phyloP scores from a whole-genome alignment of 192 early-diverging fungal species.

The Pecoramyces ruminantium region DNA sequence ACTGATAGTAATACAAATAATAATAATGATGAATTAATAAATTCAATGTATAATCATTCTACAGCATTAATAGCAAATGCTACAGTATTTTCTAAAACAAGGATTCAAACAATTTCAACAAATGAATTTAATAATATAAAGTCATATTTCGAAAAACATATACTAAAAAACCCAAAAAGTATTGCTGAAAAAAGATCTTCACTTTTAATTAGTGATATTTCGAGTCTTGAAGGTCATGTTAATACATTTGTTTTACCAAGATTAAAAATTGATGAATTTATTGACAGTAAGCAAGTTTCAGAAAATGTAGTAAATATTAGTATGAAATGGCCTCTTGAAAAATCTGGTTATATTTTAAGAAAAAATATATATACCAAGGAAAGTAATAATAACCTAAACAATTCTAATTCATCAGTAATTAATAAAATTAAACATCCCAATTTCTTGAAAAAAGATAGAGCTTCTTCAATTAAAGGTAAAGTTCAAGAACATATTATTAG shows the following conservation, averaged over 20 bases:
- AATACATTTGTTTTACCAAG: background rate
- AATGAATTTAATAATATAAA: background rate
- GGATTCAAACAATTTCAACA: background rate
- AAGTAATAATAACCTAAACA: background rate
- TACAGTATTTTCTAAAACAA: background rate
- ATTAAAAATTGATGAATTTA: background rate
- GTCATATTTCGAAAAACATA: background rate
- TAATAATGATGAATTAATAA: background rate
- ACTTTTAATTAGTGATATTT: background rate
- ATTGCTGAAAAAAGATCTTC: background rate
- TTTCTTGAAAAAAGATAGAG: background rate
- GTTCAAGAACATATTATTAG: background rate
- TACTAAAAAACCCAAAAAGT: background rate
- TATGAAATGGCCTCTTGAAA: background rate
- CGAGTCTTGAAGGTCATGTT: background rate
- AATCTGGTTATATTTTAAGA: background rate
- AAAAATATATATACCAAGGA: background rate
- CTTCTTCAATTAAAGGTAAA: background rate
- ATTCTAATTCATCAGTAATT: background rate
- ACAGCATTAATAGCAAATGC: background rate
- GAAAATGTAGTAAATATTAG: background rate
- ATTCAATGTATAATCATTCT: background rate
- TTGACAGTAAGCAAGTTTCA: background rate
- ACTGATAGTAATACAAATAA: background rate
- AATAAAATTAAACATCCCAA: background rate